Percentiles rank a stretch among this genome's conserved stretches.
phyloP scores from a whole-genome alignment of 768 basidiomycete species.

The Saitozyma sp. region DNA sequence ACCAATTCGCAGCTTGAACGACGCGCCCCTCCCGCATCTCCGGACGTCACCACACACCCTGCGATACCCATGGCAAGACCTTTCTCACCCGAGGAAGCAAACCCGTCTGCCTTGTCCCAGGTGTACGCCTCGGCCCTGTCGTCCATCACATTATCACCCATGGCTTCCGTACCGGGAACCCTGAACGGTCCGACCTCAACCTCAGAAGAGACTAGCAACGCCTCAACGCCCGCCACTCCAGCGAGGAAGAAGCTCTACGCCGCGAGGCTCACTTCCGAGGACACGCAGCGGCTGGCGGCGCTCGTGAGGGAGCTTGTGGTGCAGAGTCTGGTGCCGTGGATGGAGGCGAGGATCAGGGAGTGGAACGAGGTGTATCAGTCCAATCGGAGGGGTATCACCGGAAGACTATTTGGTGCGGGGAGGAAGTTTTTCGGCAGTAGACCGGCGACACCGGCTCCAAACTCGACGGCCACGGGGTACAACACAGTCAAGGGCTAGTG shows the following conservation, averaged over 20 bases:
- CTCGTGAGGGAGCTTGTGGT: slow-evolving; percentile 85
- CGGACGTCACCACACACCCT: slow-evolving; percentile 37
- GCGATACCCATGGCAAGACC: slow-evolving; percentile 39
- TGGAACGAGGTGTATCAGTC: slow-evolving; percentile 73
- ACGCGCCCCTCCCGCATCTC: slow-evolving; percentile 21
- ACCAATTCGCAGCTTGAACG: slow-evolving; percentile 40
- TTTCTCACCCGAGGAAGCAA: slow-evolving; percentile 31
- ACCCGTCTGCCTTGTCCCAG: slow-evolving; percentile 39
- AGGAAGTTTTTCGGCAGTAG: slow-evolving; percentile 54
- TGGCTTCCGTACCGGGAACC: slow-evolving; percentile 24
- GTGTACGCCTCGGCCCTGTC: slow-evolving; percentile 45
- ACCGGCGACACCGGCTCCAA: slow-evolving; percentile 41
- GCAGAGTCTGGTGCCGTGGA: slow-evolving; percentile 90
- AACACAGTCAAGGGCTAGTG: slow-evolving; percentile 53
- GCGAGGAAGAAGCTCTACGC: slow-evolving; percentile 36
- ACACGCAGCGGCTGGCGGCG: slow-evolving; percentile 52
- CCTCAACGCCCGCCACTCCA: slow-evolving; percentile 19
- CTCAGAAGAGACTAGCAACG: neutral
- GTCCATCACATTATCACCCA: slow-evolving; percentile 38
- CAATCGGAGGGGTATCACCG: slow-evolving; percentile 53
- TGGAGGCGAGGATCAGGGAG: slow-evolving; percentile 89
- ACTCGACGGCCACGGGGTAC: slow-evolving; percentile 36
- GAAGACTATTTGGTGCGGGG: slow-evolving; percentile 54
- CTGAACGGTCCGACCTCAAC: slow-evolving; percentile 1
- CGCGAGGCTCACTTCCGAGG: slow-evolving; percentile 31